Conservation (phyloP, 345 rosid genomes). For the Durio zibethinus region DNA sequence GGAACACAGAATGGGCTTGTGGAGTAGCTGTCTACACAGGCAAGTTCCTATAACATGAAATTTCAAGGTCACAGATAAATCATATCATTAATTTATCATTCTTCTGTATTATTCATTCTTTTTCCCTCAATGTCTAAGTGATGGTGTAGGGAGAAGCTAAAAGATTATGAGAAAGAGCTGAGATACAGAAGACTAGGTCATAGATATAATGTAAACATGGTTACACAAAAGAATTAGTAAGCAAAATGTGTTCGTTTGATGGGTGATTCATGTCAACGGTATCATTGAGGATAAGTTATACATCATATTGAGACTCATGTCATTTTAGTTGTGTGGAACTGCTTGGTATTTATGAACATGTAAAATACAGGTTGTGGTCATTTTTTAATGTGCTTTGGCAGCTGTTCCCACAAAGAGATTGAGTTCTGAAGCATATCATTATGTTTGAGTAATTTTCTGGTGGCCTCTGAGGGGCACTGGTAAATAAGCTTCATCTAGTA, state of each 20-base stretch:
- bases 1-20: slow-evolving; percentile 99
- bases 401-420: not conserved
- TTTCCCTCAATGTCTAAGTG: not conserved
- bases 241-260: not conserved
- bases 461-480: not conserved
- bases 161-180: not conserved
- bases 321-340: not conserved
- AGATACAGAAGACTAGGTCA: not conserved
- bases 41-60: slow-evolving; percentile 27
- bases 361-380: not conserved
- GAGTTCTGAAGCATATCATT: not conserved
- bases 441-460: not conserved
- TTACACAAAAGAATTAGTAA: not conserved
- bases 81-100: slow-evolving; percentile 3
- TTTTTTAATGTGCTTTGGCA: not conserved
- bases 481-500: not conserved
- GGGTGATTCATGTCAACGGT: not conserved
- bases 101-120: not conserved
- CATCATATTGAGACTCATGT: not conserved
- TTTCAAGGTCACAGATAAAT: slow-evolving; percentile 10
- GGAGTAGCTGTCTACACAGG: slow-evolving; percentile 98
- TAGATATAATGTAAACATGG: not conserved
- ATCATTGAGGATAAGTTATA: not conserved
- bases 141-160: not conserved
- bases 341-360: not conserved